Base-by-base conservation (phyloP, 2,329 filamentous ascomycete species). In the Zasmidium cellare region DNA sequence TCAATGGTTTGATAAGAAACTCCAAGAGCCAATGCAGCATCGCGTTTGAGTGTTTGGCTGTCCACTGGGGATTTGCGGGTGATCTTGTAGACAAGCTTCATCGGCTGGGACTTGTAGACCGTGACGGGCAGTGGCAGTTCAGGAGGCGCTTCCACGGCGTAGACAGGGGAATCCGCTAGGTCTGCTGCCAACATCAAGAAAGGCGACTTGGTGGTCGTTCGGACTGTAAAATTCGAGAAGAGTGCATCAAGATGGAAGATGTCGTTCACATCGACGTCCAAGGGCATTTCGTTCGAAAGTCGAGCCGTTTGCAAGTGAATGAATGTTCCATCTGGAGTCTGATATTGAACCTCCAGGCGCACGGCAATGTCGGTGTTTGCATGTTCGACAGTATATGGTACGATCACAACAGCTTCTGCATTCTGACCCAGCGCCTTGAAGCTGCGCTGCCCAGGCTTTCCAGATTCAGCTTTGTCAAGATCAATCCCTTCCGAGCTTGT, bases 241-340 rank as follows among this genome's bases (percentile, higher is more conserved):
- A 97, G 80, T 0, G 85, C 82, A 7, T 86, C 78, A 62, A 91
- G 86, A 71, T 96, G 96, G 79, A 97, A 97, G 24, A 96, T 85
- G 67, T 99, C 94, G 68, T 97, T 92, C 5, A 99, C 94, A 64
- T 97, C 97, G 61, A 99, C 94, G 2, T 93, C 92, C 2, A 99
- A 81, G 0, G 91, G 90, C 3, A 99, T 79, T 1, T 89, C 83
- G 1, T 94, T 88, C 2, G 87, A 83, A 19, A 96, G 80, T 2
- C 81, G 84, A 19, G 84, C 82, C 7, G 82, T 80, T 16, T 82
- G 84, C 16, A 85, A 82, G 70, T 87, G 88, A 19, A 55, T 64
- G 52, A 69, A 72, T 11, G 51, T 53, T 1, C 67, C 70, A 12
- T 61, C 28, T 2, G 49, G 9, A 6, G 70, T 72, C 3, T 52